Evolutionary conservation across 2,329 filamentous ascomycete genomes (phyloP).

Genomic region (Aspergillus piperis): DNA sequence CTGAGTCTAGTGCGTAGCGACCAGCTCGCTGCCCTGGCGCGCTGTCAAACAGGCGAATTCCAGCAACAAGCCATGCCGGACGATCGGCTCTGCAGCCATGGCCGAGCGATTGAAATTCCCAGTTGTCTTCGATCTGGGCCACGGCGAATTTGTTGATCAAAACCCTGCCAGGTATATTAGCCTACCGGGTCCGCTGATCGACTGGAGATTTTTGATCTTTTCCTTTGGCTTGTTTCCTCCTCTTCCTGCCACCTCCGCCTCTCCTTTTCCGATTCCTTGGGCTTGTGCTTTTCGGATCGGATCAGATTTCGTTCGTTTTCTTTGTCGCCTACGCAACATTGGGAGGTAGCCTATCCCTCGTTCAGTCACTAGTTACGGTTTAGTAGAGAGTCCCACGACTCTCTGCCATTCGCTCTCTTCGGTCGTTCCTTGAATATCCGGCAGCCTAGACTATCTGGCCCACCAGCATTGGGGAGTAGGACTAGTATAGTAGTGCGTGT

Average conservation of each 20-base stretch:
- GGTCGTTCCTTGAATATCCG: too few species aligned
- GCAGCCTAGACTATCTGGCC: too few species aligned
- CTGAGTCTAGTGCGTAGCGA: background rate
- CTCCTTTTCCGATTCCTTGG: background rate
- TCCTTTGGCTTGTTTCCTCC: slow-evolving; percentile 10
- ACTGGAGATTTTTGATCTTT: slow-evolving; percentile 1
- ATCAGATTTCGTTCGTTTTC: slow-evolving; percentile 1
- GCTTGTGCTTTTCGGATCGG: background rate
- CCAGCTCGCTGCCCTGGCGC: background rate
- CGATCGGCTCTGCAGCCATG: background rate
- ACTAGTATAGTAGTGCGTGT: too few species aligned
- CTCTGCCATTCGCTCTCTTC: background rate
- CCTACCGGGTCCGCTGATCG: background rate
- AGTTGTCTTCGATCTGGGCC: slow-evolving; percentile 1
- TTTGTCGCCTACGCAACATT: background rate
- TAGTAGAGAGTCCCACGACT: too few species aligned
- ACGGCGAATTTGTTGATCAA: slow-evolving; percentile 15
- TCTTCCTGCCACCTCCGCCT: slow-evolving; percentile 8
- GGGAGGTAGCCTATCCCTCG: background rate
- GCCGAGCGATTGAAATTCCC: background rate
- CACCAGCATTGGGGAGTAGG: too few species aligned
- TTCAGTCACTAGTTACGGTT: background rate
- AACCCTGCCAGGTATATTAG: slow-evolving; percentile 11
- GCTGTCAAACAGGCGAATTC: background rate
- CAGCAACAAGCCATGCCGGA: background rate